Conservation (phyloP, 2,329 filamentous ascomycete genomes). For the Nigrospora oryzae region DNA sequence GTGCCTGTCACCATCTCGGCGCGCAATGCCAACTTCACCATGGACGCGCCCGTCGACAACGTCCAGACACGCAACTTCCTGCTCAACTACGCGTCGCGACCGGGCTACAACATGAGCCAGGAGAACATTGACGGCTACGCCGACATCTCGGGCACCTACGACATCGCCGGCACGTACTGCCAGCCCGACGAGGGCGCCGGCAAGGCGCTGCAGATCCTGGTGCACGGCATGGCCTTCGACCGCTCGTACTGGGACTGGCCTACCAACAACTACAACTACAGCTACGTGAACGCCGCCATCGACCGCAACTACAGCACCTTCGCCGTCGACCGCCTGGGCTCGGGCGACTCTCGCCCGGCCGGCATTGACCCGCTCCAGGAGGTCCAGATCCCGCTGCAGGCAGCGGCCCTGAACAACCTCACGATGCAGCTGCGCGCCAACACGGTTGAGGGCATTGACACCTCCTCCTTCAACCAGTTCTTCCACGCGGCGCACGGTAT, state of each 20-base stretch:
- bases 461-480: conserved; percentile 31
- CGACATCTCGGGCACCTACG: conserved; percentile 34
- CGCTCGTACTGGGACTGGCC: conserved; percentile 54
- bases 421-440: conserved; percentile 40
- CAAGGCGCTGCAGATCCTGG: conserved; percentile 35
- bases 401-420: conserved; percentile 46
- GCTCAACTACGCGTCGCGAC: conserved; percentile 31
- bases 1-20: conserved; percentile 46
- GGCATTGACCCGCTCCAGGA: conserved; percentile 51
- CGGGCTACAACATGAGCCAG: conserved; percentile 35
- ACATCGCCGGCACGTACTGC: conserved; percentile 55
- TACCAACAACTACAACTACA: conserved; percentile 51
- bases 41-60: conserved; percentile 35
- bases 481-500: conserved; percentile 59
- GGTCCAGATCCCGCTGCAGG: conserved; percentile 49
- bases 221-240: conserved; percentile 47
- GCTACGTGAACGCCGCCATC: conserved; percentile 49
- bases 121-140: conserved; percentile 32
- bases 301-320: conserved; percentile 50
- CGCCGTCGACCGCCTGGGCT: conserved; percentile 53
- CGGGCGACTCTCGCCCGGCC: conserved; percentile 39
- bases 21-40: conserved; percentile 43
- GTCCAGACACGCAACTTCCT: conserved; percentile 49
- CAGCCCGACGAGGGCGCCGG: conserved; percentile 37
- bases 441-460: conserved; percentile 29